Percentiles rank a stretch among this genome's conserved stretches.
These are phyloP conservation scores for Saccharomycopsis schoenii DNA, from an alignment of 805 yeast genomes.

Conservation along the genomic window DNA sequence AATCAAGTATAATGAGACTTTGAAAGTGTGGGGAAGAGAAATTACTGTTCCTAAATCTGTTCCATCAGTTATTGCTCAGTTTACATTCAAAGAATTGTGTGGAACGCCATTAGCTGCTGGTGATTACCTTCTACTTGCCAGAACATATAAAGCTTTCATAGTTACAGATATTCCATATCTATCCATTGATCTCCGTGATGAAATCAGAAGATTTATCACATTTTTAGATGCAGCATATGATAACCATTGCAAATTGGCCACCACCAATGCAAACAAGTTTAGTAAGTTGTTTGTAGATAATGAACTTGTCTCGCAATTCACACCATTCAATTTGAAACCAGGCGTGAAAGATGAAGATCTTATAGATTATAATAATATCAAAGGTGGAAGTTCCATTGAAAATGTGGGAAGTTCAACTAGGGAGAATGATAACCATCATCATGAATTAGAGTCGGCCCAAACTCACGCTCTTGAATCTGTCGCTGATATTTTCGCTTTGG, in stretches of 20 bases:
- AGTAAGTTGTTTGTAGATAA: conserved; percentile 80
- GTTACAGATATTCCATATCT: conserved; percentile 88
- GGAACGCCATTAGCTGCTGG: conserved; percentile 88
- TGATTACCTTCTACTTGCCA: conserved; percentile 79
- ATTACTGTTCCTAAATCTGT: conserved; percentile 66
- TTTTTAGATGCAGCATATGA: conserved; percentile 95
- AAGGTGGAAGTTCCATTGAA: conserved; percentile 20
- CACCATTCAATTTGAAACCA: conserved; percentile 30
- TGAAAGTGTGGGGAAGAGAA: conserved; percentile 81
- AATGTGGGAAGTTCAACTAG: conserved; percentile 16
- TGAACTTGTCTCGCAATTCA: conserved; percentile 43
- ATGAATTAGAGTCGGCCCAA: conserved; percentile 68
- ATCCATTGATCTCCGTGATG: conserved; percentile 68
- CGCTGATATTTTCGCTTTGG: conserved; percentile 61
- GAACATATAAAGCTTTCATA: conserved; percentile 65
- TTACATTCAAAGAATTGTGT: conserved; percentile 77
- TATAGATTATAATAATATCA: conserved; percentile 25
- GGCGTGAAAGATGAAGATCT: conserved; percentile 24
- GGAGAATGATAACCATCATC: conserved; percentile 53
- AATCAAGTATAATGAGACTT: conserved; percentile 15
- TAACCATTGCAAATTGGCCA: conserved; percentile 77
- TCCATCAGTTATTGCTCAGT: conserved; percentile 79
- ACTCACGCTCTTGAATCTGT: conserved; percentile 56
- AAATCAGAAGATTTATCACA: conserved; percentile 85
- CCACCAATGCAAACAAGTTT: conserved; percentile 81